A percentile compares a stretch with the other conserved stretches of the same genome.
phyloP scores from a whole-genome alignment of 2,329 filamentous ascomycete species.

The Ceratocystis colombiana region DNA sequence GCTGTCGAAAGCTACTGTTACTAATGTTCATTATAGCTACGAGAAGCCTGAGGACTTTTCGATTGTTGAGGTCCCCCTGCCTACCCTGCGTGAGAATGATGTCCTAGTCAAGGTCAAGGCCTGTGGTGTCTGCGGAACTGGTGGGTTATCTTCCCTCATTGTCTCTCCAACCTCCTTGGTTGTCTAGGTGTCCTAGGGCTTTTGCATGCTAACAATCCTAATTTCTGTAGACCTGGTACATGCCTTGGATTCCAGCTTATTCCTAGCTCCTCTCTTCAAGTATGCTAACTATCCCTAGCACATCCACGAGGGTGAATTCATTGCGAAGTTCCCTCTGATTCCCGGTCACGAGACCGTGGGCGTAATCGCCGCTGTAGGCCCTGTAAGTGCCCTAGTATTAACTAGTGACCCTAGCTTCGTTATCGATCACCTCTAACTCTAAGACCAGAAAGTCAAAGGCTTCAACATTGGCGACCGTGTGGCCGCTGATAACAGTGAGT shows the following conservation, averaged over 20 bases:
- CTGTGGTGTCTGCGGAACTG: conserved; percentile 52
- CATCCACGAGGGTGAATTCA: conserved; percentile 60
- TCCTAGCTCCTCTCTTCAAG: not conserved
- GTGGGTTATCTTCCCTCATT: conserved; percentile 31
- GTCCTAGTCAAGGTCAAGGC: conserved; percentile 58
- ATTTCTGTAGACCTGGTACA: conserved; percentile 33
- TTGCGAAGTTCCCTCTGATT: conserved; percentile 53
- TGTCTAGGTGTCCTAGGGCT: not conserved
- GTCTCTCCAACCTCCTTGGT: not conserved
- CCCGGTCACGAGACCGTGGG: conserved; percentile 61
- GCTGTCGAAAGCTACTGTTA: conserved; percentile 6
- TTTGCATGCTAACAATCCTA: conserved; percentile 27
- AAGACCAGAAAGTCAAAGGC: conserved; percentile 43
- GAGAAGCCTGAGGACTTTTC: conserved; percentile 52
- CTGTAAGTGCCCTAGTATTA: conserved; percentile 28
- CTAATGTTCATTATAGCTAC: conserved; percentile 36
- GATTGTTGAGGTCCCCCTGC: conserved; percentile 53
- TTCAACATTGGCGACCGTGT: conserved; percentile 55
- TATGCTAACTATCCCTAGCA: conserved; percentile 33
- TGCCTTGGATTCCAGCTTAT: not conserved
- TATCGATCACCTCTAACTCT: not conserved
- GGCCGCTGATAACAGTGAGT: conserved; percentile 53
- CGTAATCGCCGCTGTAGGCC: conserved; percentile 49
- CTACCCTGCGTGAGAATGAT: conserved; percentile 49
- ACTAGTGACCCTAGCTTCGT: not conserved